Percentiles rank a stretch among this genome's conserved stretches.
These are phyloP conservation scores for Stephania yunnanensis DNA, from an alignment of 164 flowering plant species.

Conservation along the genomic window DNA sequence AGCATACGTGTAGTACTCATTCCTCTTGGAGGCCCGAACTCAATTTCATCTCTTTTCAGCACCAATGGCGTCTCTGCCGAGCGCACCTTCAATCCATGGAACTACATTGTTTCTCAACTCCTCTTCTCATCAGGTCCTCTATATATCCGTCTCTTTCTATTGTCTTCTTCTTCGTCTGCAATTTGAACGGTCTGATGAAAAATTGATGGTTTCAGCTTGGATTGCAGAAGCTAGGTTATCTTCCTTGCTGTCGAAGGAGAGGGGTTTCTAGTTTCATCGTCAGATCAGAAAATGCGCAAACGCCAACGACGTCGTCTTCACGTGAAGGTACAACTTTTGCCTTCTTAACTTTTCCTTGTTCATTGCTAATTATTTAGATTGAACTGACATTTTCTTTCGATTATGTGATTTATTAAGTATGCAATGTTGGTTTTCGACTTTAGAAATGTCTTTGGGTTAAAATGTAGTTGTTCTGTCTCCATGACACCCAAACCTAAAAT, in stretches of 20 bases:
- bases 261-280: conserved; percentile 26
- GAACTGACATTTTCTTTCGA: too few relatives aligned
- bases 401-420: too few relatives aligned
- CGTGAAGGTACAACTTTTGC: conserved; percentile 29
- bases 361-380: too few relatives aligned
- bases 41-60: background rate
- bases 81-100: conserved; percentile 34
- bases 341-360: background rate
- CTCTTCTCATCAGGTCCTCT: conserved; percentile 32
- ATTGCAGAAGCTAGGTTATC: conserved; percentile 21
- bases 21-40: background rate
- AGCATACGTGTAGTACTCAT: background rate
- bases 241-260: conserved; percentile 30
- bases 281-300: conserved; percentile 25
- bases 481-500: too few relatives aligned
- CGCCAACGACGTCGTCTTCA: conserved; percentile 24
- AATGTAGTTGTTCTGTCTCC: too few relatives aligned
- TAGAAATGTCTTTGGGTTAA: too few relatives aligned
- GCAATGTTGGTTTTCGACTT: too few relatives aligned
- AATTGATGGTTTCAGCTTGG: conserved; percentile 27
- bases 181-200: background rate
- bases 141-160: background rate
- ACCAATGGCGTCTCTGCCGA: conserved; percentile 46
- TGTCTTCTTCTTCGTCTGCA: background rate
- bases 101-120: conserved; percentile 28